Evolutionary conservation across 1,284 basidiomycete genomes (phyloP).

Genomic region (Ustilago hordei): DNA sequence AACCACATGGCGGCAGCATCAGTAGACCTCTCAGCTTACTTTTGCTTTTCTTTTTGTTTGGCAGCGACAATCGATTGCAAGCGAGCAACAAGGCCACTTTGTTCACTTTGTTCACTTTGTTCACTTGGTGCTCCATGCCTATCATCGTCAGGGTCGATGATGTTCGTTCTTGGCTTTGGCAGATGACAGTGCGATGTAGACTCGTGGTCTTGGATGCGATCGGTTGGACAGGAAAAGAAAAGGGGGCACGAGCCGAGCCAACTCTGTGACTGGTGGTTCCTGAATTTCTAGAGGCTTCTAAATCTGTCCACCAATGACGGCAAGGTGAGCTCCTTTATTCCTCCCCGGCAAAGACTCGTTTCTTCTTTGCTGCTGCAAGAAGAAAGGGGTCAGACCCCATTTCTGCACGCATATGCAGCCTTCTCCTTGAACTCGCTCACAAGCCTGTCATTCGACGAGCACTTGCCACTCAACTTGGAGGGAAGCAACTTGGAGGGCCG

Average conservation of each 20-base stretch:
- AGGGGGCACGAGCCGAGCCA: background rate
- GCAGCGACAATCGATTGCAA: background rate
- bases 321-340: slow-evolving; percentile 10
- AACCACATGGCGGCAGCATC: no score
- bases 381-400: slow-evolving; percentile 16
- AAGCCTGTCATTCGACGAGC: background rate
- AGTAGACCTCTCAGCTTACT: no score
- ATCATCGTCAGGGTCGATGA: background rate
- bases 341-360: slow-evolving; percentile 14
- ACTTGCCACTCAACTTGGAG: background rate
- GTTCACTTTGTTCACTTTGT: background rate
- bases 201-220: background rate
- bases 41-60: background rate
- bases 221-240: background rate
- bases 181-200: background rate
- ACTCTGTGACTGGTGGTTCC: background rate
- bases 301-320: slow-evolving; percentile 30
- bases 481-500: background rate
- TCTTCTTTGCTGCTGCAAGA: background rate
- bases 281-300: slow-evolving; percentile 15
- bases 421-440: background rate
- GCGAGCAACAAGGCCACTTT: background rate
- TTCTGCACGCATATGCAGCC: slow-evolving; percentile 14
- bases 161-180: background rate
- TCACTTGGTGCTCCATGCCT: background rate